Evolutionary conservation across 352 stramenopile species (phyloP), one percentile per base, ranked within the genome.

Genomic region (Globisporangium alternatum): DNA sequence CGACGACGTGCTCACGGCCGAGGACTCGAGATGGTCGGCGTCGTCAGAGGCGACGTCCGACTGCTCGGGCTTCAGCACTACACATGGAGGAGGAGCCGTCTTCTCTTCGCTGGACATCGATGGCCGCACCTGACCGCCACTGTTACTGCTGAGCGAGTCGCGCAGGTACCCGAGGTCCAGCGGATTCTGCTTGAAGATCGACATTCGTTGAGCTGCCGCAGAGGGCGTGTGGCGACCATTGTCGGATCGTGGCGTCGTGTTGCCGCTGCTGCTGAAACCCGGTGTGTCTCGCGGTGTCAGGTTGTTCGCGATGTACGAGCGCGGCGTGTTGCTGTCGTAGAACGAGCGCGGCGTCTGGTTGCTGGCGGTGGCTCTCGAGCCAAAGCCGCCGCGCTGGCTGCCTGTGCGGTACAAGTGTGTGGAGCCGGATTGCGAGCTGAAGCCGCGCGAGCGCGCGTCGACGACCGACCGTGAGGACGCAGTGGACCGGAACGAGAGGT

Each of bases 401-500:
- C 62, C 62, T 6, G 53, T 44, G 45, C 62, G 62, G 6, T 43
- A 57, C 13, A 67, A 56, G 15, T 44, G 51, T 15, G 22, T 6
- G 48, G 30, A 22, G 41, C 31, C 59, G 5, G 47, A 57, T n/a
- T 70, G 53, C 15, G 49, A 51, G 45, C 62, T 68, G 33, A 47
- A 65, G 43, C 60, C 60, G 5, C 67, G 66, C 7, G 47, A 31
- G 17, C 75, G 78, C 0, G 68, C 76, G 62, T 89, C 80, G 17
- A 76, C 67, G 9, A 85, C 66, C 0, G 83, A 92, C 22, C 80
- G 78, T 15, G 80, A 82, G 9, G 83, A 92, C 33, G 83, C 71
- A 5, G 83, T 90, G 5, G 83, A 92, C 8, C 81, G 83, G 54
- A 92, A 91, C 15, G 86, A 94, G 22, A 92, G 64, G 64, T 91